phyloP scores from a whole-genome alignment of 768 basidiomycete genomes.

The Lentinus tigrinus region DNA sequence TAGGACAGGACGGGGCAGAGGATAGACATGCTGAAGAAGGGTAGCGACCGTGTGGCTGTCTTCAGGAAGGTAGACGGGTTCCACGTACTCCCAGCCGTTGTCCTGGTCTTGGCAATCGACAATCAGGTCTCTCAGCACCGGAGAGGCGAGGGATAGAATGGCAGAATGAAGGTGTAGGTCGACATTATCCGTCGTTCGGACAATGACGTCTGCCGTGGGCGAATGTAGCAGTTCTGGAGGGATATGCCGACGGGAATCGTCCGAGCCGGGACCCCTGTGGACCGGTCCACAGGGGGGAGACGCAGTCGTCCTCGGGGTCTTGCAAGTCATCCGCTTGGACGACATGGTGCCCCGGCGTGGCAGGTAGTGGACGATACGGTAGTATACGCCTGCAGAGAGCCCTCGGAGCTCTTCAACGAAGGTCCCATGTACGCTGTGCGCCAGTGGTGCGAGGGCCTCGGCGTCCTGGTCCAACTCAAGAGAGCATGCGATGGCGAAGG shows the following conservation, averaged over 20 bases:
- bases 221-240: constrained; percentile 7
- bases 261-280: too few relatives aligned
- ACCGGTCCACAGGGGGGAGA: neutral
- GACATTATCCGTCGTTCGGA: constrained; percentile 7
- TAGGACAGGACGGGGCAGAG: neutral
- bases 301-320: neutral
- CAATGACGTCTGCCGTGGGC: constrained; percentile 7
- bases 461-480: constrained; percentile 9
- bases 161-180: constrained; percentile 10
- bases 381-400: constrained; percentile 14
- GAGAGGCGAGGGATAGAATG: constrained; percentile 25
- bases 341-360: neutral
- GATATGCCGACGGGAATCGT: too few relatives aligned
- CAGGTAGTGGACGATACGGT: constrained; percentile 15
- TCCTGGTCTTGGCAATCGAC: constrained; percentile 12
- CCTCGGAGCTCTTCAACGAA: constrained; percentile 10
- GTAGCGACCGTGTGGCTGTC: constrained; percentile 19
- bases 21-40: constrained; percentile 24
- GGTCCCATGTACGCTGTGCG: constrained; percentile 6
- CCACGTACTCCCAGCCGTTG: neutral
- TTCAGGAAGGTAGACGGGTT: constrained; percentile 14
- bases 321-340: neutral
- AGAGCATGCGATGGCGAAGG: constrained; percentile 10
- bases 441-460: constrained; percentile 7
- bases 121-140: constrained; percentile 30